Evolutionary conservation across 108 stramenopile genomes (phyloP).

Genomic region (Nitzschia sp.): DNA sequence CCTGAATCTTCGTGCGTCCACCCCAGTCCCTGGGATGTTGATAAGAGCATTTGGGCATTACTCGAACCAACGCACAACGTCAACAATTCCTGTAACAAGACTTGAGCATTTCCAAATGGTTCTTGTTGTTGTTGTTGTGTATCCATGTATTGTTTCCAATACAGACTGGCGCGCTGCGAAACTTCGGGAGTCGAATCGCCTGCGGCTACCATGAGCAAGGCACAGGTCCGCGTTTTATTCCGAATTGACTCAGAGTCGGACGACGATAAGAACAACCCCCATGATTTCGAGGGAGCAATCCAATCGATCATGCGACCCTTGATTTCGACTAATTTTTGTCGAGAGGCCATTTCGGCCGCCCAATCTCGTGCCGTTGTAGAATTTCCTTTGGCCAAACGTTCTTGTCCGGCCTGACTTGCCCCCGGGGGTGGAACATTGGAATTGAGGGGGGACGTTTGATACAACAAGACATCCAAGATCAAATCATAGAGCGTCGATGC

Average conservation of each 20-base stretch:
- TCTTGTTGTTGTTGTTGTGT: constrained; percentile 36
- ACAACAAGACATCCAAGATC: constrained; percentile 62
- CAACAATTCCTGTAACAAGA: constrained; percentile 44
- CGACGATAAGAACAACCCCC: constrained; percentile 48
- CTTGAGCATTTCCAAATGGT: constrained; percentile 48
- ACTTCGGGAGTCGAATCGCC: constrained; percentile 65
- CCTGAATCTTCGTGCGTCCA: neutral
- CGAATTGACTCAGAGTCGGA: no score
- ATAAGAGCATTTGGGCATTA: constrained; percentile 34
- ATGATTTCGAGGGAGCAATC: constrained; percentile 66
- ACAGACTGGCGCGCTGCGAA: constrained; percentile 51
- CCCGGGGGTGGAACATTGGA: constrained; percentile 66
- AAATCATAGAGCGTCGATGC: constrained; percentile 65
- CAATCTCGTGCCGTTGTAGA: constrained; percentile 42
- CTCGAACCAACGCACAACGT: constrained; percentile 54
- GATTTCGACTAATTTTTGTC: constrained; percentile 40
- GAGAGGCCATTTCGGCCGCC: constrained; percentile 57
- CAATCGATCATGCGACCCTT: constrained; percentile 59
- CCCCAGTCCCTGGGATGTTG: constrained; percentile 6
- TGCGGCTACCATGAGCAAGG: constrained; percentile 56
- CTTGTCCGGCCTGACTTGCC: constrained; percentile 51
- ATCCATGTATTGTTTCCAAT: constrained; percentile 70
- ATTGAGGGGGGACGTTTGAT: constrained; percentile 34
- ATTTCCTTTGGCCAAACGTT: constrained; percentile 50
- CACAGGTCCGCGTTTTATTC: constrained; percentile 60